Conservation (phyloP, 1,139 yeast species). For the Geotrichum citri-aurantii region DNA sequence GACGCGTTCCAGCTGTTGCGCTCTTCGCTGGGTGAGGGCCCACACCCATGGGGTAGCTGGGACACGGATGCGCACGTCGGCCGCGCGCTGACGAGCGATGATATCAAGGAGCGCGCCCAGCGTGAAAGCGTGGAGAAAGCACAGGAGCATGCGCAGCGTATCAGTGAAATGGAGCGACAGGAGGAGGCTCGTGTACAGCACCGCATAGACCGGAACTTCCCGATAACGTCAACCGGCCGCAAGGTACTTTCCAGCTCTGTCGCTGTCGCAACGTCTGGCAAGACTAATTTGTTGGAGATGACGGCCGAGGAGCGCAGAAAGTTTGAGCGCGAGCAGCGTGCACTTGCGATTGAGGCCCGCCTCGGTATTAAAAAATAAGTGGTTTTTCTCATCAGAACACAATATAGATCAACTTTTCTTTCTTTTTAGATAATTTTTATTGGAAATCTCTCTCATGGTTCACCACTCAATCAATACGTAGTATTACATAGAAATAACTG, state of each 20-base stretch:
- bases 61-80: constrained; percentile 55
- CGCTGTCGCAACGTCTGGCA: constrained; percentile 19
- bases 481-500: too few species aligned
- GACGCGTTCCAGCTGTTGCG: constrained; percentile 68
- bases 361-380: constrained; percentile 37
- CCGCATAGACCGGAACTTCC: constrained; percentile 10
- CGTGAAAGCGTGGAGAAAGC: constrained; percentile 39
- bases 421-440: too few species aligned
- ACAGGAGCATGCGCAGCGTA: constrained; percentile 39
- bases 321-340: constrained; percentile 84
- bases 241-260: constrained; percentile 32
- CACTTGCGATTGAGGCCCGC: constrained; percentile 95
- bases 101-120: constrained; percentile 45
- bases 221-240: constrained; percentile 19
- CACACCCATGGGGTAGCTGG: constrained; percentile 56
- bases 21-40: constrained; percentile 54
- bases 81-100: constrained; percentile 56
- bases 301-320: constrained; percentile 36
- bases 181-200: constrained; percentile 21
- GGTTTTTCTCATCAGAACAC: too few species aligned
- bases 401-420: too few species aligned
- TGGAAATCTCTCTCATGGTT: too few species aligned
- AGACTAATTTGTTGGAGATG: constrained; percentile 26
- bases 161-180: constrained; percentile 32
- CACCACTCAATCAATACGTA: not conserved